These are phyloP conservation scores for Torulaspora pretoriensis DNA, from an alignment of 1,139 yeast genomes.

Conservation along the genomic window DNA sequence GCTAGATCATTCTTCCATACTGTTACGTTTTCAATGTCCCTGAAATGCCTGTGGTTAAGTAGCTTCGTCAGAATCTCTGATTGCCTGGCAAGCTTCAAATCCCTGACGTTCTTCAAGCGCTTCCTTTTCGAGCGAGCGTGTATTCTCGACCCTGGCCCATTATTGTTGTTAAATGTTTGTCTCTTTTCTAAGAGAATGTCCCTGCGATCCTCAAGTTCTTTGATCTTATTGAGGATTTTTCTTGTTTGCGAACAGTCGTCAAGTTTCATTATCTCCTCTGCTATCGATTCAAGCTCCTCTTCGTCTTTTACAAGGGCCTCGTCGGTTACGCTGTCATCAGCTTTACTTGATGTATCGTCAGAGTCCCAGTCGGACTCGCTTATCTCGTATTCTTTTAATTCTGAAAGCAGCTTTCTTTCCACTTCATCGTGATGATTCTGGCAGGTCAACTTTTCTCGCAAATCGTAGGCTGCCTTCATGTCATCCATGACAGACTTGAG, in stretches of 20 bases:
- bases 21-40: slow-evolving; percentile 23
- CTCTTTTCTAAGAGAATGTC: slow-evolving; percentile 26
- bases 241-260: slow-evolving; percentile 35
- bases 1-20: slow-evolving; percentile 32
- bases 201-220: slow-evolving; percentile 28
- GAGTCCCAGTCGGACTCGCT: slow-evolving; percentile 34
- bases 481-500: slow-evolving; percentile 50
- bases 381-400: slow-evolving; percentile 39
- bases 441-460: slow-evolving; percentile 52
- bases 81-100: slow-evolving; percentile 24
- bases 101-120: slow-evolving; percentile 17
- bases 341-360: slow-evolving; percentile 15
- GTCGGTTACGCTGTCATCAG: slow-evolving; percentile 20
- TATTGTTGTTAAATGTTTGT: slow-evolving; percentile 15
- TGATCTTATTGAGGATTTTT: slow-evolving; percentile 22
- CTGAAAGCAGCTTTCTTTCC: slow-evolving; percentile 41
- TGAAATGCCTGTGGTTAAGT: slow-evolving; percentile 25
- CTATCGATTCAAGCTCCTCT: slow-evolving; percentile 33
- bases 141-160: slow-evolving; percentile 22
- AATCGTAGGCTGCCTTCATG: slow-evolving; percentile 53
- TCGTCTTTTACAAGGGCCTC: slow-evolving; percentile 25
- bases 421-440: slow-evolving; percentile 43
- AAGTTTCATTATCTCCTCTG: slow-evolving; percentile 34
- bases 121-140: slow-evolving; percentile 27
- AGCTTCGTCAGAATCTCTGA: slow-evolving; percentile 27